Percentiles rank a stretch among this genome's conserved stretches.
These are phyloP conservation scores for Tulasnella sp. DNA, from an alignment of 768 basidiomycete genomes.

Conservation along the genomic window DNA sequence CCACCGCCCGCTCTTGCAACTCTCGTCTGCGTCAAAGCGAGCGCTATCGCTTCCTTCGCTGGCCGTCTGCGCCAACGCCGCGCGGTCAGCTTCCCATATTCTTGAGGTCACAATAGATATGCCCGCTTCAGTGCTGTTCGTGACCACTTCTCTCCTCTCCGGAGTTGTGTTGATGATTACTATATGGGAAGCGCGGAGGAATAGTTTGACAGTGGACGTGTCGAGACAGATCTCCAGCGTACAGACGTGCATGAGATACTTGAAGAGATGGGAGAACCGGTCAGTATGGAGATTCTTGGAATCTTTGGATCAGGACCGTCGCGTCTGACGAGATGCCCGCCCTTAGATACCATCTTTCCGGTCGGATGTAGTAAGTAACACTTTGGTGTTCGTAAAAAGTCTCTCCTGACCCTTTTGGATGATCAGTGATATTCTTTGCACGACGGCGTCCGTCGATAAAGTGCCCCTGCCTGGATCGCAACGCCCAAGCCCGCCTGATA, in stretches of 20 bases:
- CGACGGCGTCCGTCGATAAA: no score
- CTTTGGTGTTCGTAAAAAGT: no score
- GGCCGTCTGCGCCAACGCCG: conserved; percentile 72
- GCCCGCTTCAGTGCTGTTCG: conserved; percentile 26
- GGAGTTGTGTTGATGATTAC: conserved; percentile 51
- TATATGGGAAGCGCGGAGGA: conserved; percentile 50
- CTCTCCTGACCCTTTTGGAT: no score
- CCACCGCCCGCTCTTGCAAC: conserved; percentile 67
- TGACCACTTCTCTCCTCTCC: conserved; percentile 37
- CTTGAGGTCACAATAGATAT: conserved; percentile 43
- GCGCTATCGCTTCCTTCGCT: conserved; percentile 49
- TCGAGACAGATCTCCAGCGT: conserved; percentile 48
- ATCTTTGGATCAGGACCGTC: no score
- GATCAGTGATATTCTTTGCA: no score
- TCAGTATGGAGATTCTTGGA: conserved; percentile 15
- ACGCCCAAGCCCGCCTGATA: no score
- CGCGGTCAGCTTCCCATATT: conserved; percentile 62
- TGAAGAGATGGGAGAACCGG: conserved; percentile 32
- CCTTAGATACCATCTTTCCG: no score
- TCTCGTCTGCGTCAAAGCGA: conserved; percentile 24
- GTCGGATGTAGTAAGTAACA: no score
- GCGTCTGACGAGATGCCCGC: no score
- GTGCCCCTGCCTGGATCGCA: no score
- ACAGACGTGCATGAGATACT: conserved; percentile 44
- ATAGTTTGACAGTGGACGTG: conserved; percentile 35